Base-by-base conservation (phyloP, 768 basidiomycete species). In the Tulasnella sp. region DNA sequence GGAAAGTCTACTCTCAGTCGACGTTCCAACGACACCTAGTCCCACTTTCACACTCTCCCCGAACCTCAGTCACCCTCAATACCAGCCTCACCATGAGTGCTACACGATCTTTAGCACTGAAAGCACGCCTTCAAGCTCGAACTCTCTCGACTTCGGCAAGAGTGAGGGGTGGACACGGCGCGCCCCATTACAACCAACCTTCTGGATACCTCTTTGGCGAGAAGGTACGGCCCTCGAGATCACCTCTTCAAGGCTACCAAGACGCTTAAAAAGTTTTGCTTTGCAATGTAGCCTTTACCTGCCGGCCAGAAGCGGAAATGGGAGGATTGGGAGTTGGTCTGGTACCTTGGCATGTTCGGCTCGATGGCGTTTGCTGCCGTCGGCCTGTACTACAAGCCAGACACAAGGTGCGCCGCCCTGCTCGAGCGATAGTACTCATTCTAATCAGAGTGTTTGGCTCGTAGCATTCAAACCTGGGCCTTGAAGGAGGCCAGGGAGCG, bases 271-370 rank as follows among this genome's bases (percentile, higher is more conserved):
- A 55, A 18, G 32, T 35, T 32, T 11, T 51, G 39, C 72, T 39
- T 70, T 70, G 75, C 73, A 39, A 70, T 70, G 73, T 55, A 95
- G 94, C 93, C 94, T 7, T 90, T 87, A 70, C 88, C 91, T 42
- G 89, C 91, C 4, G 94, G 94, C 13, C 90, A 93, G 85, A 96
- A 93, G 83, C 89, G 95, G 82, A 89, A 91, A 83, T 92, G 91
- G 83, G 94, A 96, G 83, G 89, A 91, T 32, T 98, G 95, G 95
- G 96, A 98, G 86, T 90, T 88, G 80, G 87, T 93, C 55, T 98
- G 94, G 92, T 93, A 94, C 82, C 83, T 90, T 79, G 96, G 95
- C 44, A 95, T 98, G 93, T 95, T 93, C 82, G 96, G 96, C 44
- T 86, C 90, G 16, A 92, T 98, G 89, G 89, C 87, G 5, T 85